Base-by-base conservation (phyloP, 1,284 basidiomycete species). In the Puccinia polysora region DNA sequence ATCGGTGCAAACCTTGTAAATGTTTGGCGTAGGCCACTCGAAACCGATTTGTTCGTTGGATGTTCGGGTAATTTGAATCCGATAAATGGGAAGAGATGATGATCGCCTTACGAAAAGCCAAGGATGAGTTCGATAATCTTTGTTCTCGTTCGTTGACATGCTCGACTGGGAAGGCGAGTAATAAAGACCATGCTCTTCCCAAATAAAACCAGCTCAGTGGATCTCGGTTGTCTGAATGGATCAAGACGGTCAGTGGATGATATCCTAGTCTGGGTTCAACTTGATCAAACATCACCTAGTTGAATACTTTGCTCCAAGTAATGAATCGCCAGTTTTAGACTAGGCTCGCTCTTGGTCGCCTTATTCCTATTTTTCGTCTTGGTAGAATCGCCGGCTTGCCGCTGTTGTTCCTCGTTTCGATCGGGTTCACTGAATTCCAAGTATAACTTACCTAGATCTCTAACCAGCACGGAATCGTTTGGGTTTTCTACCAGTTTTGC, bases 301-400 rank as follows among this genome's bases (percentile, higher is more conserved):
- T 67, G 65, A 30, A 67, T 67, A 40, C 65, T 67, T 56, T 67
- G 65, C 20, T 67, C 65, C 43, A 67, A 28, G 32, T 67, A 67
- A 32, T 67, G 65, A 58, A 67, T 67, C 7, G 65, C 49, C 45
- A 67, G 45, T 56, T 67, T 67, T 10, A 67, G 32, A 28, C 65
- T 67, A 28, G 65, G 65, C 45, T 67, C 65, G 52, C 65, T 67
- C 28, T 38, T 67, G 12, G 60, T 30, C 14, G 56, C 34, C 36
- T 34, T 23, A 5, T 36, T n/a, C 20, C 7, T 43, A 59, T 59
- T 40, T 25, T 14, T 5, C 5, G n/a, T 2, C 56, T 12, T 34
- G 36, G 36, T 34, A 59, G 56, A 23, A 15, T n/a, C 2, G 20
- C 20, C 28, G 34, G 23, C n/a, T n/a, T n/a, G n/a, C n/a, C n/a